Conservation (phyloP, 371 early-diverging fungal genomes). For the Funneliformis caledonium region DNA sequence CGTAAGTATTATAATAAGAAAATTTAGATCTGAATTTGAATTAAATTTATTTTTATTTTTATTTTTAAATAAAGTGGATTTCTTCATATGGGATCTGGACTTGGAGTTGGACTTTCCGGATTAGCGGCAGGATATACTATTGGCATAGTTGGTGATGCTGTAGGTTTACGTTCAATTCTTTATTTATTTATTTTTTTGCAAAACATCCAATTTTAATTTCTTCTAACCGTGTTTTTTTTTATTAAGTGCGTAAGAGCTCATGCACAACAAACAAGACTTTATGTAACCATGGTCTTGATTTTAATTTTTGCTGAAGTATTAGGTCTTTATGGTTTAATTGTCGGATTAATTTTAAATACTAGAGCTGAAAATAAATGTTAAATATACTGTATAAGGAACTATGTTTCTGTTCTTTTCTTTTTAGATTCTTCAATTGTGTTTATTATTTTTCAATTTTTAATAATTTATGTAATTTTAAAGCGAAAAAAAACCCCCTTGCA, state of each 20-base stretch:
- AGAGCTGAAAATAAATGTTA: constrained; percentile 56
- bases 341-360: constrained; percentile 95
- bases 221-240: constrained; percentile 24
- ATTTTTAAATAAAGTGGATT: constrained; percentile 72
- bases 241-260: constrained; percentile 81
- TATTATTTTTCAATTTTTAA: too few species aligned
- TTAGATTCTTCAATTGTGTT: too few species aligned
- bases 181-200: neutral
- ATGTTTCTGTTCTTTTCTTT: neutral
- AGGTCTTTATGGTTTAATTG: constrained; percentile 93
- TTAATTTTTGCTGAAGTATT: constrained; percentile 99
- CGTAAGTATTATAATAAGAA: constrained; percentile 39
- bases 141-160: constrained; percentile 96
- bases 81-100: constrained; percentile 92
- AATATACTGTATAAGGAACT: neutral
- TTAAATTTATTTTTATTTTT: constrained; percentile 23
- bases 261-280: constrained; percentile 92
- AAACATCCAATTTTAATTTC: neutral
- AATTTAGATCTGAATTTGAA: neutral
- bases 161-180: constrained; percentile 42
- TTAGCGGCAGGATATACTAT: constrained; percentile 97
- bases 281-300: constrained; percentile 94
- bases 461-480: too few species aligned
- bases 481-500: too few species aligned
- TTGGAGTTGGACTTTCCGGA: constrained; percentile 91